phyloP scores from a whole-genome alignment of 768 basidiomycete genomes.

The Russula olivacea region DNA sequence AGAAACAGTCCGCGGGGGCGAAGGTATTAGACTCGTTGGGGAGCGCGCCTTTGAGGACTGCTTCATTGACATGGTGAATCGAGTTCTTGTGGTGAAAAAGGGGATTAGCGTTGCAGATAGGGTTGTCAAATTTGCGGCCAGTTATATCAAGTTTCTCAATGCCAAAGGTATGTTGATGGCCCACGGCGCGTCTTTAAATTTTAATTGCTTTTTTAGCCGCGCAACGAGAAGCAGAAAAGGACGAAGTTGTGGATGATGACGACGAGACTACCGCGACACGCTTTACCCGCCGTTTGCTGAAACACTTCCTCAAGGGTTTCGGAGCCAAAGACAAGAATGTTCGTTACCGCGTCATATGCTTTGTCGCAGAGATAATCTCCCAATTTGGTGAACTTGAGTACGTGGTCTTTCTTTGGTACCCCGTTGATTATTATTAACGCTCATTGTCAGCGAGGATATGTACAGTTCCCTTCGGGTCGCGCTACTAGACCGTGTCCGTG shows the following conservation, averaged over 20 bases:
- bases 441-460: constrained; percentile 58
- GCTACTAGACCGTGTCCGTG: constrained; percentile 65
- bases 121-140: constrained; percentile 74
- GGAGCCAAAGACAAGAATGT: constrained; percentile 81
- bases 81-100: constrained; percentile 71
- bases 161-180: constrained; percentile 52
- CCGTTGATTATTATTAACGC: no score
- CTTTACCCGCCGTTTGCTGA: constrained; percentile 44
- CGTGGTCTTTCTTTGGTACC: constrained; percentile 29
- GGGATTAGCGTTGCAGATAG: constrained; percentile 70
- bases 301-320: constrained; percentile 68
- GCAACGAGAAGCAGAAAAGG: constrained; percentile 29
- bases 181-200: neutral
- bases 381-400: constrained; percentile 85
- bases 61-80: constrained; percentile 54
- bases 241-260: constrained; percentile 35
- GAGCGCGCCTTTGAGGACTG: constrained; percentile 70
- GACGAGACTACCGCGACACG: constrained; percentile 48
- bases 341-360: constrained; percentile 71
- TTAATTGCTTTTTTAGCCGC: constrained; percentile 30
- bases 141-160: constrained; percentile 69
- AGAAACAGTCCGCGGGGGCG: constrained; percentile 45
- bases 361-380: constrained; percentile 74
- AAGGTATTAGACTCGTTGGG: constrained; percentile 54
- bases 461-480: constrained; percentile 55